These are phyloP conservation scores for Inosperma sp. DNA, from an alignment of 768 basidiomycete species.

Conservation along the genomic window DNA sequence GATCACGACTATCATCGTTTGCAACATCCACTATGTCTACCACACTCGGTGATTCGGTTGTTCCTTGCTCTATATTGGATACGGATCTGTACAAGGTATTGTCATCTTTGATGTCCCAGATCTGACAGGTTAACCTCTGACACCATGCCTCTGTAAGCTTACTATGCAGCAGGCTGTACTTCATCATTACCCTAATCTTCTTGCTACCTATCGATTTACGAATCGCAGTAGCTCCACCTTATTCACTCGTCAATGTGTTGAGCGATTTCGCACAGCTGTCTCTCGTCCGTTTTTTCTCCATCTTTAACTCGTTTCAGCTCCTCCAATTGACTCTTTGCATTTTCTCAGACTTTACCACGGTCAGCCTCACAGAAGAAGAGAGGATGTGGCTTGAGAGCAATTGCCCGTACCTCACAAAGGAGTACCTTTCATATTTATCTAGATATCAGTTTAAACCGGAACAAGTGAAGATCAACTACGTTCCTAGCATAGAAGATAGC, in stretches of 20 bases:
- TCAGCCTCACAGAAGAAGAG: conserved; percentile 60
- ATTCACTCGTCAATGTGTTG: conserved; percentile 65
- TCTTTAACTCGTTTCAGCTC: conserved; percentile 6
- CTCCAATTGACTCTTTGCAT: conserved; percentile 4
- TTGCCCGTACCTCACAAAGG: conserved; percentile 69
- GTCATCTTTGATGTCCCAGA: not conserved
- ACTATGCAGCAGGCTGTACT: conserved; percentile 95
- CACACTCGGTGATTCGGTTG: conserved; percentile 23
- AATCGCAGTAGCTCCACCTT: conserved; percentile 62
- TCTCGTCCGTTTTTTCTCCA: conserved; percentile 40
- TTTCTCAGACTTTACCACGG: conserved; percentile 57
- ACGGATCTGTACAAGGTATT: conserved; percentile 95
- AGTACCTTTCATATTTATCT: conserved; percentile 76
- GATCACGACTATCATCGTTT: conserved; percentile 8
- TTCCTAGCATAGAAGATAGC: conserved; percentile 49
- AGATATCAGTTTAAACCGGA: conserved; percentile 68
- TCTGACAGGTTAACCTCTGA: conserved; percentile 3
- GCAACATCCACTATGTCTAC: conserved; percentile 34
- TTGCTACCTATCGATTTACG: conserved; percentile 75
- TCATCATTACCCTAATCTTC: conserved; percentile 65
- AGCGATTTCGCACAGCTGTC: conserved; percentile 52
- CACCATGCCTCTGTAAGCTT: conserved; percentile 43
- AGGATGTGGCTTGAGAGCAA: conserved; percentile 55
- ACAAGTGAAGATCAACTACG: conserved; percentile 63
- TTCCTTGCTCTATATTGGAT: conserved; percentile 69